Evolutionary conservation across 2,329 filamentous ascomycete genomes (phyloP).

Genomic region (Fusarium continuum): DNA sequence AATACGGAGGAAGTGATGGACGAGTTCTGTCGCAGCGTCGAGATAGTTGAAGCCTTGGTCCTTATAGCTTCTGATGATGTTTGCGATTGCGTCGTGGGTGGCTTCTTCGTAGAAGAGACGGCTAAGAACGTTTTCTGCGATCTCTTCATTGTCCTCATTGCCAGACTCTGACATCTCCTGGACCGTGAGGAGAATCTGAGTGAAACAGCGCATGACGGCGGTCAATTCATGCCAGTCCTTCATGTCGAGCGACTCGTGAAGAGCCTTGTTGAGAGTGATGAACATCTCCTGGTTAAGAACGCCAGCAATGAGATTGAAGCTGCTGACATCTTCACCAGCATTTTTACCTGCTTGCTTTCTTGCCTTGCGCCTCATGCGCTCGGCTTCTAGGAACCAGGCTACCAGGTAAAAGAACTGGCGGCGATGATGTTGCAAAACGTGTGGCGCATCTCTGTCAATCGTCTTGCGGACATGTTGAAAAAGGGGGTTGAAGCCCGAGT

Average conservation of each 20-base stretch:
- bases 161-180: slow-evolving; percentile 89
- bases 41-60: slow-evolving; percentile 94
- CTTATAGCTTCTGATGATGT: slow-evolving; percentile 85
- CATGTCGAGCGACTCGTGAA: slow-evolving; percentile 80
- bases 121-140: slow-evolving; percentile 95
- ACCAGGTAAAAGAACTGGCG: slow-evolving; percentile 93
- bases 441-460: slow-evolving; percentile 87
- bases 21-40: slow-evolving; percentile 88
- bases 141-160: slow-evolving; percentile 94
- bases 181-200: slow-evolving; percentile 89
- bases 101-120: slow-evolving; percentile 98
- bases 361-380: slow-evolving; percentile 73
- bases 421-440: slow-evolving; percentile 78
- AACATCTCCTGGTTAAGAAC: slow-evolving; percentile 97
- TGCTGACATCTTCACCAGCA: slow-evolving; percentile 67
- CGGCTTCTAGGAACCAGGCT: slow-evolving; percentile 91
- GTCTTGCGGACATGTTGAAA: slow-evolving; percentile 88
- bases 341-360: slow-evolving; percentile 63
- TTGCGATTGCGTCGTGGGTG: slow-evolving; percentile 86
- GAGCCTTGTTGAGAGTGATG: slow-evolving; percentile 82
- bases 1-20: slow-evolving; percentile 91
- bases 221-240: slow-evolving; percentile 90
- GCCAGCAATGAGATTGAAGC: slow-evolving; percentile 85
- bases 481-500: slow-evolving; percentile 92
- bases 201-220: slow-evolving; percentile 92